Evolutionary conservation across 306 rosid genomes (phyloP), one percentile per base, ranked within the genome.

Genomic region (Lotus japonicus): DNA sequence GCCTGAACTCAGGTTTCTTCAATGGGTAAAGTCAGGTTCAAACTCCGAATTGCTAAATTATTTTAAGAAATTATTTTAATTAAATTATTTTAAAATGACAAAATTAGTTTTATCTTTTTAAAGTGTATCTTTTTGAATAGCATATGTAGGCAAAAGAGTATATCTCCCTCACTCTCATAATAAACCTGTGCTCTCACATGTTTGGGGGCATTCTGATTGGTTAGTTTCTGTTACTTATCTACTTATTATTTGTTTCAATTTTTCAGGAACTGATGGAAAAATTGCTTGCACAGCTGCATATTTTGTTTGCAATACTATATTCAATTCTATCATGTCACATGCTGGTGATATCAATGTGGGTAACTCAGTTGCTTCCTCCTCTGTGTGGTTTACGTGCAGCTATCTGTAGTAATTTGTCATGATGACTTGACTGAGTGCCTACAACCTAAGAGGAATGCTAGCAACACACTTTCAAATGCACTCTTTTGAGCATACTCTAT

Each of bases 231-330:
- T 44, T 42, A 17, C 58, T 42, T 70, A 44, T 64, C 23, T 72
- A 12, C 68, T 61, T 75, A 39, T 70, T 71, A 35, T 36, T 44
- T 73, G 67, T 46, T 64, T 79, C 42, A 48, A 58, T 64, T 65
- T 41, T 79, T 77, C 89, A 95, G 99, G 97, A 35, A 87, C 96
- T 43, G 96, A 83, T 82, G 97, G 97, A 63, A 88, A 88, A 48
- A 72, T 88, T 11, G 75, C 96, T 42, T 95, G 97, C 72, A 54
- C 80, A 70, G 87, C 99, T 59, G 79, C 99, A 13, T 95, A 87
- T 75, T 74, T 80, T 74, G 88, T 88, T 64, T 95, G 99, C 71
- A 88, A 85, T 69, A 64, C 82, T 58, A 84, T 95, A 53, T 95
- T 95, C 84, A 85, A 59, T 66, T 84, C 96, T 86, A 90, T 95